Evolutionary conservation across 2,329 filamentous ascomycete genomes (phyloP).

Genomic region (Leptographium galeiforme): DNA sequence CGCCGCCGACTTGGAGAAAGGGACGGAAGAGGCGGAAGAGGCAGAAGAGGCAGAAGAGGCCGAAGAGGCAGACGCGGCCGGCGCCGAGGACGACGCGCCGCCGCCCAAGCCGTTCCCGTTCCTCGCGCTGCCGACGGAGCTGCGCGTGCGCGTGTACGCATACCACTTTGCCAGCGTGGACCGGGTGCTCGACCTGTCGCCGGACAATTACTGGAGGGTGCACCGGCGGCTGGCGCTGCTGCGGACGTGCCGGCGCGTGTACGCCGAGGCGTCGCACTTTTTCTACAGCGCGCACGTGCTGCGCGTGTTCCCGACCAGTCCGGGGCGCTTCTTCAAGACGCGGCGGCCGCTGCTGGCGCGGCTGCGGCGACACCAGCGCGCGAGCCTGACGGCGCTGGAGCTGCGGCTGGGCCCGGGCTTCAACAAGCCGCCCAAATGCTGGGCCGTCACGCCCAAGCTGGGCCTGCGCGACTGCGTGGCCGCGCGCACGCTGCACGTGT

Average conservation of each 20-base stretch:
- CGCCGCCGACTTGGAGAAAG: not conserved
- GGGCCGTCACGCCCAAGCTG: conserved; percentile 52
- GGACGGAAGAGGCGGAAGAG: conserved; percentile 3
- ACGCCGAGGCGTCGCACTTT: conserved; percentile 48
- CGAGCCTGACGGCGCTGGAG: conserved; percentile 49
- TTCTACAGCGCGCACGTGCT: conserved; percentile 53
- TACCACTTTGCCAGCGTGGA: conserved; percentile 43
- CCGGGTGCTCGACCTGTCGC: conserved; percentile 51
- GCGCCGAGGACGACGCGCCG: conserved; percentile 8
- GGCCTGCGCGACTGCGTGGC: conserved; percentile 49
- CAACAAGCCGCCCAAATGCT: conserved; percentile 54
- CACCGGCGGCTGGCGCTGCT: conserved; percentile 47
- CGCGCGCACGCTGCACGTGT: conserved; percentile 48
- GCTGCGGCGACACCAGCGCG: conserved; percentile 46
- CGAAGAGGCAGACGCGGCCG: not conserved
- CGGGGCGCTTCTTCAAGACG: conserved; percentile 56
- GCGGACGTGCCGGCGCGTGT: conserved; percentile 45
- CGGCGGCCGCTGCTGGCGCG: conserved; percentile 59
- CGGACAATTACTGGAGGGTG: conserved; percentile 49
- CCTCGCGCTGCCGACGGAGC: conserved; percentile 53
- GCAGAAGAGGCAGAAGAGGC: not conserved
- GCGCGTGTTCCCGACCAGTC: conserved; percentile 52
- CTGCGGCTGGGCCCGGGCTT: conserved; percentile 62
- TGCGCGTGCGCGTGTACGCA: conserved; percentile 56
- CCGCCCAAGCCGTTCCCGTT: conserved; percentile 43